These are phyloP conservation scores for Microstegium vimineum DNA, from an alignment of 176 grass and related monocot species.

Conservation along the genomic window DNA sequence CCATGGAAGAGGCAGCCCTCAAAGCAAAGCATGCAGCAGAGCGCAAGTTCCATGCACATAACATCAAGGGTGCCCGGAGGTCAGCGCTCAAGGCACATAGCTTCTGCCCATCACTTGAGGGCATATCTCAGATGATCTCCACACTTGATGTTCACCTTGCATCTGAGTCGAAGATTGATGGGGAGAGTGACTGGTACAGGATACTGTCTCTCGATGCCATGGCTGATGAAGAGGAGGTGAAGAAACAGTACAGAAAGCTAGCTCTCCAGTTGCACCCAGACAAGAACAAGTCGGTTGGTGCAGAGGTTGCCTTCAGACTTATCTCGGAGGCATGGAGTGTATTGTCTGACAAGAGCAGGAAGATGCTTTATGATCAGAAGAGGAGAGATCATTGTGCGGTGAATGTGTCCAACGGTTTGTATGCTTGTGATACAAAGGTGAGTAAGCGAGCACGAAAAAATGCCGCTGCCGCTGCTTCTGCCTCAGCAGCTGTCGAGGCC, in stretches of 20 bases:
- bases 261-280: constrained; percentile 63
- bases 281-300: constrained; percentile 71
- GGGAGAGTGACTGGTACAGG: constrained; percentile 72
- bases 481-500: constrained; percentile 13
- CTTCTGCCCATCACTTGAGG: constrained; percentile 47
- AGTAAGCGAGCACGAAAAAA: constrained; percentile 42
- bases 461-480: background rate
- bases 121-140: constrained; percentile 63
- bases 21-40: constrained; percentile 52
- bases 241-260: constrained; percentile 72
- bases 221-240: constrained; percentile 63
- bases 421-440: constrained; percentile 25
- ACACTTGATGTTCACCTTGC: constrained; percentile 68
- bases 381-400: constrained; percentile 20
- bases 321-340: constrained; percentile 71
- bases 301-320: constrained; percentile 68
- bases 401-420: constrained; percentile 42
- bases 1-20: constrained; percentile 39
- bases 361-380: constrained; percentile 56
- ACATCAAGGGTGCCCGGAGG: constrained; percentile 50
- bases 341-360: constrained; percentile 59
- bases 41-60: constrained; percentile 43
- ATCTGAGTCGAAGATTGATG: constrained; percentile 46
- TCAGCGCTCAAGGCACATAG: constrained; percentile 63
- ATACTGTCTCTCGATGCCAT: constrained; percentile 39